A percentile compares a stretch with the other conserved stretches of the same genome.
phyloP scores from a whole-genome alignment of 1,284 basidiomycete species.

The Rhodotorula sp. region DNA sequence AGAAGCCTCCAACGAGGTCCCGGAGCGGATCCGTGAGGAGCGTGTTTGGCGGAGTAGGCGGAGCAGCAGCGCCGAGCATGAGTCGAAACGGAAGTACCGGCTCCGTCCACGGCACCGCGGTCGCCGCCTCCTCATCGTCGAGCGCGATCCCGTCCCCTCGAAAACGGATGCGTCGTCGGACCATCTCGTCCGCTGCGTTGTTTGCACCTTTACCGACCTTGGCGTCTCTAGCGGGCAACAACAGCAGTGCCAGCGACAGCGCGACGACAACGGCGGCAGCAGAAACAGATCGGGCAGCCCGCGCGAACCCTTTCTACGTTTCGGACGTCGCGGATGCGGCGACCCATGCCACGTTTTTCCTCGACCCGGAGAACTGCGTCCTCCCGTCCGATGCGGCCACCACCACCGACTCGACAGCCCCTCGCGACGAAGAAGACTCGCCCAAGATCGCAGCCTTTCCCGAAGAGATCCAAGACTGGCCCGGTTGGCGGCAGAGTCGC shows the following conservation, averaged over 20 bases:
- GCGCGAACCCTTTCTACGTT: slow-evolving; percentile 60
- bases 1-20: not conserved
- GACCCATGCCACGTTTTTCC: slow-evolving; percentile 67
- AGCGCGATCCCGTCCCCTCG: not conserved
- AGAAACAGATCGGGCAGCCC: not conserved
- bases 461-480: slow-evolving; percentile 13
- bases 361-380: slow-evolving; percentile 37
- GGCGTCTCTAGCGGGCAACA: not conserved
- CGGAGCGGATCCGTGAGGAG: slow-evolving; percentile 16
- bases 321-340: slow-evolving; percentile 69
- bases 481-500: slow-evolving; percentile 16
- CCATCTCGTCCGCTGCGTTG: slow-evolving; percentile 8
- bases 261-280: not conserved
- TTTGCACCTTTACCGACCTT: not conserved
- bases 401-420: not conserved
- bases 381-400: not conserved
- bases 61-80: not conserved
- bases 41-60: not conserved
- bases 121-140: not conserved
- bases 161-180: not conserved
- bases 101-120: not conserved
- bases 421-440: slow-evolving; percentile 1
- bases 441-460: not conserved
- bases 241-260: too few relatives aligned
- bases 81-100: slow-evolving; percentile 1